Evolutionary conservation across 495 filamentous ascomycete species (phyloP).

Genomic region (Penicillium longicatenatum): DNA sequence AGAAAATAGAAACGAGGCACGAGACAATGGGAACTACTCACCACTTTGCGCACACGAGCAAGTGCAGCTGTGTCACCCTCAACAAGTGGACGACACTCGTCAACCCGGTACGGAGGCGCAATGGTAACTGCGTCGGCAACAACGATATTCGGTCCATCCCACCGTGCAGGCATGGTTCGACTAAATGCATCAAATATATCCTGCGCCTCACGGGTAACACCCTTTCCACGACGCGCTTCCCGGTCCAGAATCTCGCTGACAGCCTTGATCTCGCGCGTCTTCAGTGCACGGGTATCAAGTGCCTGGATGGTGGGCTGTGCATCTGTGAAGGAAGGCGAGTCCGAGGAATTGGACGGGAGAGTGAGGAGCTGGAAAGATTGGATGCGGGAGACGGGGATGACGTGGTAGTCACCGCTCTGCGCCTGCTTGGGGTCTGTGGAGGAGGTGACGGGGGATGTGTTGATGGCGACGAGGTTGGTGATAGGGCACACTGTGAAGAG

Average conservation of each 20-base stretch:
- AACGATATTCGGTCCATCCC: conserved; percentile 63
- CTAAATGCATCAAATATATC: conserved; percentile 68
- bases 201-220: conserved; percentile 66
- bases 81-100: conserved; percentile 56
- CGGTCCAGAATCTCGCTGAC: conserved; percentile 55
- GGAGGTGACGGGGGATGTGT: conserved; percentile 42
- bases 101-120: conserved; percentile 58
- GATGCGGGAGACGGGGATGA: conserved; percentile 65
- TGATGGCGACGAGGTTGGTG: conserved; percentile 65
- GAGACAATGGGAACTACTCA: conserved; percentile 36
- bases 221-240: conserved; percentile 58
- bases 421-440: conserved; percentile 41
- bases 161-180: conserved; percentile 64
- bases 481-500: conserved; percentile 68
- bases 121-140: conserved; percentile 68
- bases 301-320: conserved; percentile 42
- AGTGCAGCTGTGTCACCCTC: conserved; percentile 54
- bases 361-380: conserved; percentile 60
- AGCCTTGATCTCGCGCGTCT: conserved; percentile 54
- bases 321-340: conserved; percentile 45
- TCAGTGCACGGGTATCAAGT: conserved; percentile 56
- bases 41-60: conserved; percentile 63
- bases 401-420: conserved; percentile 60
- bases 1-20: conserved; percentile 1
- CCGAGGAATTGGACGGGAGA: conserved; percentile 56